Evolutionary conservation across 106 monocot genomes (phyloP), one percentile per base, ranked within the genome.

Genomic region (Allium fistulosum): DNA sequence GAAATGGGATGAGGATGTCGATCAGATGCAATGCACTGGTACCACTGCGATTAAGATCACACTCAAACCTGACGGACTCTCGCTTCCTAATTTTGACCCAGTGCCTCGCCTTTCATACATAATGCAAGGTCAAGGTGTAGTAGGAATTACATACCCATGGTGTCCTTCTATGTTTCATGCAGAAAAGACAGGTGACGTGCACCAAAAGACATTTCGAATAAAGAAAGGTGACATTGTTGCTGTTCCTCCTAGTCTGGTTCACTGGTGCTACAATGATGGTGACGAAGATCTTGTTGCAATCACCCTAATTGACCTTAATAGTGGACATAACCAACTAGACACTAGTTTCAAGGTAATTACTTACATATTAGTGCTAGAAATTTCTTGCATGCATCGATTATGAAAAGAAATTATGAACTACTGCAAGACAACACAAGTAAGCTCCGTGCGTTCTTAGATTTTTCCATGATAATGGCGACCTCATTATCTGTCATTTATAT

Each of bases 1-100:
- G 64, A 47, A 64, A 64, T 64, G 48, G 47, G 64, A 64, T 8
- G 64, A 64, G 14, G 47, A 64, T 8, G 64, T 48, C n/a, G 64
- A 64, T 17, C 48, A 64, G 14, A 64, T 48, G 47, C 64, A 48
- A 7, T 64, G 64, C n/a, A 48, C 14, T 48, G 64, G 64, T 48
- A n/a, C 27, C 0, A n/a, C 15, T 8, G 48, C 17, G 2, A 28
- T 64, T 2, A 48, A 18, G 48, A 47, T 64, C 45, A 46, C n/a
- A 16, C 46, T 64, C 14, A 9, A 27, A 6, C 47, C 46, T 6
- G 1, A 27, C 7, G 64, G 48, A 2, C 14, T 64, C 0, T 64
- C 64, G 16, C 64, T 64, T 7, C 64, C 14, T 6, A 64, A 48
- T 64, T 64, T 48, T 64, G 64, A 64, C 15, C 64, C 64, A 13